A percentile compares a stretch with the other conserved stretches of the same genome.
Conservation (phyloP, 2,329 filamentous ascomycete genomes). For the Arthrinium phaeospermum region DNA sequence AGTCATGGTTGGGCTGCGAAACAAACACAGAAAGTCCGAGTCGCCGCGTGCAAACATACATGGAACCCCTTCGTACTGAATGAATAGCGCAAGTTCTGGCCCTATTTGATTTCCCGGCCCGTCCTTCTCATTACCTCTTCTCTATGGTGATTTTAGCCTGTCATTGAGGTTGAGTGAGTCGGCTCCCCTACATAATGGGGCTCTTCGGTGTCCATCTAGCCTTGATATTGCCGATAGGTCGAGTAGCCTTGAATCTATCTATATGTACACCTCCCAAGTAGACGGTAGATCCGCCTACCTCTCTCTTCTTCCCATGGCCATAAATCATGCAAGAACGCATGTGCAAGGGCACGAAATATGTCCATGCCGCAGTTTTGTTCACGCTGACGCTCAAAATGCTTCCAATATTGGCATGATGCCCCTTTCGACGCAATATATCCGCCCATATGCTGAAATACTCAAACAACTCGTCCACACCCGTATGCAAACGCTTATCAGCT, state of each 20-base stretch:
- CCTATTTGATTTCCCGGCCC: neutral
- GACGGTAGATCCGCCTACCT: neutral
- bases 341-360: neutral
- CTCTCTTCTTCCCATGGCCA: neutral
- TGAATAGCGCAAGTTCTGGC: neutral
- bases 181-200: neutral
- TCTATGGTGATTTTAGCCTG: neutral
- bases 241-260: neutral
- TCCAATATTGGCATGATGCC: constrained; percentile 7
- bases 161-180: neutral
- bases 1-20: neutral
- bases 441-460: constrained; percentile 14
- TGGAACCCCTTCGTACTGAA: neutral
- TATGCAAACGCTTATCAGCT: neutral
- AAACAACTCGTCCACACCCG: neutral
- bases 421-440: constrained; percentile 10
- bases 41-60: neutral
- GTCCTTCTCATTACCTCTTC: neutral
- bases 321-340: neutral
- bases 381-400: constrained; percentile 19
- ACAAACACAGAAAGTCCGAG: neutral
- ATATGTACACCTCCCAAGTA: constrained; percentile 1
- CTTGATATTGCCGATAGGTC: neutral
- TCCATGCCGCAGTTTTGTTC: neutral
- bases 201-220: neutral